Evolutionary conservation across 441 rosid genomes (phyloP).

Genomic region (Gossypium gossypioides): DNA sequence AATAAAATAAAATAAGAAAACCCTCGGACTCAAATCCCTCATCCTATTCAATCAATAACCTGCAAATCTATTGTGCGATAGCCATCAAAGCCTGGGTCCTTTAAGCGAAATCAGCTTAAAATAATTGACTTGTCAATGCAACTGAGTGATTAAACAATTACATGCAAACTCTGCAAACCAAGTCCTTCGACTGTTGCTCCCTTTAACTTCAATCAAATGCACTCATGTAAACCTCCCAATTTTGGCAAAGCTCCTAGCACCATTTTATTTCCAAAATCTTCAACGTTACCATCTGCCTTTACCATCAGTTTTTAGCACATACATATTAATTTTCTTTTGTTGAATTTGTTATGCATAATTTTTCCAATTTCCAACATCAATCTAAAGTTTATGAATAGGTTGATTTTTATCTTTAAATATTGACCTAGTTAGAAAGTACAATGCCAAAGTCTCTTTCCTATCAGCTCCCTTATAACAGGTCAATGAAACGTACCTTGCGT

Average conservation of each 20-base stretch:
- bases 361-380: not conserved
- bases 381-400: not conserved
- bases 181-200: not conserved
- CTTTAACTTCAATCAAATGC: not conserved
- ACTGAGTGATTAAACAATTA: not conserved
- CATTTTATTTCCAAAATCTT: not conserved
- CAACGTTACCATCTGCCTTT: not conserved
- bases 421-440: not conserved
- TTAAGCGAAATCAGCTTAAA: not conserved
- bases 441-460: not conserved
- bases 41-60: not conserved
- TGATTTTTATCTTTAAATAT: not conserved
- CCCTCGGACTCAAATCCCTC: not conserved
- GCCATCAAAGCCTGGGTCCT: not conserved
- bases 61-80: not conserved
- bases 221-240: slow-evolving; percentile 1
- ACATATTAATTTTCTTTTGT: not conserved
- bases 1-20: not conserved
- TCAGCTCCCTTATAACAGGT: not conserved
- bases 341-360: not conserved
- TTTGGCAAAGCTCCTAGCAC: not conserved
- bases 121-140: not conserved
- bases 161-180: not conserved
- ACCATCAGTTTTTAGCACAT: not conserved
- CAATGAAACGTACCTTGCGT: slow-evolving; percentile 61